A percentile compares a stretch with the other conserved stretches of the same genome.
phyloP scores from a whole-genome alignment of 768 basidiomycete genomes.

The Boletus huronensis region DNA sequence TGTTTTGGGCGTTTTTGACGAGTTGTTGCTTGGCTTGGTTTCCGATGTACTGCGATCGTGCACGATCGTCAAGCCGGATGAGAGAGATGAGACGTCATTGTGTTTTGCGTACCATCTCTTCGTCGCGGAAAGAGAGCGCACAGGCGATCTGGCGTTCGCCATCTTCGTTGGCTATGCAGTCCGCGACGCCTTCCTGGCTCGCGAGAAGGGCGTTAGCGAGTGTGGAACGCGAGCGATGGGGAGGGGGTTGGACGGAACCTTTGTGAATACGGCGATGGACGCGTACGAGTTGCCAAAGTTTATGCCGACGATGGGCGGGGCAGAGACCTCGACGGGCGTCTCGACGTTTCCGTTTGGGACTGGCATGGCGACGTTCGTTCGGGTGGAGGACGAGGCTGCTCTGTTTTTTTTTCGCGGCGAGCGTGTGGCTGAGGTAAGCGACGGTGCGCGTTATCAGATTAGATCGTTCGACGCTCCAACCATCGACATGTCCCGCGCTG shows the following conservation, averaged over 20 bases:
- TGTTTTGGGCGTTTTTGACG: conserved; percentile 92
- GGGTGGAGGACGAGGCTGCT: no score
- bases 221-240: neutral
- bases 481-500: conserved; percentile 2
- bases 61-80: conserved; percentile 3
- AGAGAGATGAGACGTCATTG: neutral
- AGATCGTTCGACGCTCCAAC: neutral
- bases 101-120: conserved; percentile 71
- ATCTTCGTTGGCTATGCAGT: conserved; percentile 97
- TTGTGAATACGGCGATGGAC: conserved; percentile 92
- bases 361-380: no score
- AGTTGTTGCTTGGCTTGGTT: conserved; percentile 93
- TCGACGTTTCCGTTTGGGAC: conserved; percentile 53
- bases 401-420: no score
- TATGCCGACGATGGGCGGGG: conserved; percentile 79
- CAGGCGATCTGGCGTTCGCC: conserved; percentile 98
- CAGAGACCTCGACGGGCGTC: conserved; percentile 33
- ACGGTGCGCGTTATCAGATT: conserved; percentile 4
- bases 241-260: conserved; percentile 51
- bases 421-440: conserved; percentile 18
- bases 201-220: neutral
- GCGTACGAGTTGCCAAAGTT: conserved; percentile 96
- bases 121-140: conserved; percentile 86
- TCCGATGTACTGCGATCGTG: conserved; percentile 76
- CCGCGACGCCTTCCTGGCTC: conserved; percentile 78